These are phyloP conservation scores for Populus tremula DNA, from an alignment of 345 rosid genomes.

Conservation along the genomic window DNA sequence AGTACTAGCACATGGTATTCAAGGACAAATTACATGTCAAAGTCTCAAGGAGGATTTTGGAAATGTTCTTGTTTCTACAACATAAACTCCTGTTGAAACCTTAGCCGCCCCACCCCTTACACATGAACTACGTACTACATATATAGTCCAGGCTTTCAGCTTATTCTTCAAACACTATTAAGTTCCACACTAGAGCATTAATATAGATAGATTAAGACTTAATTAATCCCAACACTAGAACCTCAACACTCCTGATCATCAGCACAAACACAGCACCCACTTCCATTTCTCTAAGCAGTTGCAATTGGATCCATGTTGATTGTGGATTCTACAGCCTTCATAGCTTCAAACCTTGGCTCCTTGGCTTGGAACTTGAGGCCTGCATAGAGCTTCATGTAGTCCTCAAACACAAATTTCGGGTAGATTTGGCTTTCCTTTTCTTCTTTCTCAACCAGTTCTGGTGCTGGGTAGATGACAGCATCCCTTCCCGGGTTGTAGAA, in stretches of 20 bases:
- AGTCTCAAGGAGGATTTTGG: background rate
- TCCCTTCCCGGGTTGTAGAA: conserved; percentile 88
- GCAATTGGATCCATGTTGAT: conserved; percentile 35
- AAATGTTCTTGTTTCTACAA: background rate
- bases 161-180: background rate
- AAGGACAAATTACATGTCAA: background rate
- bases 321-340: conserved; percentile 48
- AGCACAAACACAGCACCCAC: background rate
- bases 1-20: background rate
- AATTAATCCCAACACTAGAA: background rate
- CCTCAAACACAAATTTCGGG: conserved; percentile 81
- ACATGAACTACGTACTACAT: background rate
- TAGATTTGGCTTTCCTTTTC: conserved; percentile 35
- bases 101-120: background rate
- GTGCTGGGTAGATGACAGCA: conserved; percentile 72
- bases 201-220: background rate
- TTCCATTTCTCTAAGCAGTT: conserved; percentile 23
- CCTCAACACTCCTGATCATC: background rate
- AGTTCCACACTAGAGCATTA: background rate
- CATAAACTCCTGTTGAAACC: background rate
- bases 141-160: background rate
- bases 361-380: conserved; percentile 80
- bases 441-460: conserved; percentile 48
- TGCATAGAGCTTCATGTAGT: conserved; percentile 82
- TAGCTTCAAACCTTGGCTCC: conserved; percentile 80